These are phyloP conservation scores for Oryza meyeriana DNA, from an alignment of 176 grass and related monocot genomes.

Conservation along the genomic window DNA sequence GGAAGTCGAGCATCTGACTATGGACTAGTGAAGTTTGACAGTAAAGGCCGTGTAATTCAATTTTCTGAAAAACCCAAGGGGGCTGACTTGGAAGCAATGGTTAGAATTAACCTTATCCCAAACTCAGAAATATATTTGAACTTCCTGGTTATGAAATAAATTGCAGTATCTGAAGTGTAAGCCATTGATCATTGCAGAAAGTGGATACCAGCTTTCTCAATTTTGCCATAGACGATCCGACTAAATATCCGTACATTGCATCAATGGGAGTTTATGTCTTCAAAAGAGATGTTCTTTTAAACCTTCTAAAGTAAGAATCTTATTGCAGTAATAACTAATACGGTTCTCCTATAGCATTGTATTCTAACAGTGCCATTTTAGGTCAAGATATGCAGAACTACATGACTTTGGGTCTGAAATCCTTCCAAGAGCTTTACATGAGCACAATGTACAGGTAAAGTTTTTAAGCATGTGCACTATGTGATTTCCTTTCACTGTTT, in stretches of 20 bases:
- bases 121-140: not conserved
- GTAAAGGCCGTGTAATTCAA: conserved; percentile 52
- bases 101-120: conserved; percentile 29
- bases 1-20: conserved; percentile 76
- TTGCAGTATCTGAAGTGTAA: not conserved
- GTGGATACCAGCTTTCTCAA: conserved; percentile 45
- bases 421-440: conserved; percentile 59
- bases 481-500: not conserved
- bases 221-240: conserved; percentile 28
- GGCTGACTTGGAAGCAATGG: conserved; percentile 64
- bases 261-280: conserved; percentile 85
- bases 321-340: not conserved
- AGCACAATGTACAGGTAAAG: conserved; percentile 63
- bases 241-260: conserved; percentile 65
- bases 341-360: not conserved
- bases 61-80: conserved; percentile 70
- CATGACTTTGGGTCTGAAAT: conserved; percentile 86
- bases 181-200: conserved; percentile 41
- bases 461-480: not conserved
- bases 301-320: conserved; percentile 61
- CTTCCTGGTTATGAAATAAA: not conserved
- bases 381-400: conserved; percentile 63
- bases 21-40: conserved; percentile 66
- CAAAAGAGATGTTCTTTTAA: conserved; percentile 59
- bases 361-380: conserved; percentile 25